A percentile compares a stretch with the other conserved stretches of the same genome.
These are phyloP conservation scores for Bonia amplexicaulis DNA, from an alignment of 176 grass and related monocot genomes.

Conservation along the genomic window DNA sequence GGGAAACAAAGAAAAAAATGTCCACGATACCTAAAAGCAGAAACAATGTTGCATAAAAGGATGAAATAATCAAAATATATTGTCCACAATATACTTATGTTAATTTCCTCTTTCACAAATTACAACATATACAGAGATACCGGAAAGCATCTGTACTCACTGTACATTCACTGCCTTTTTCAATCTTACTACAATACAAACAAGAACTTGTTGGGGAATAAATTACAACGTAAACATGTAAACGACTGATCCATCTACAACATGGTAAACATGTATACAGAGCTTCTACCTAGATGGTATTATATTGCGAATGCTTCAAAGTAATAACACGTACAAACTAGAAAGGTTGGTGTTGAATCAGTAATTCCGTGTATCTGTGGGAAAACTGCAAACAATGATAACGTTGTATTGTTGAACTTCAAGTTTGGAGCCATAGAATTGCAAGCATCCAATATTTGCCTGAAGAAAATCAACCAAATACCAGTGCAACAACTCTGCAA, in stretches of 20 bases:
- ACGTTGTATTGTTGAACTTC: conserved; percentile 11
- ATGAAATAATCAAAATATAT: background rate
- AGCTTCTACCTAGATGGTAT: conserved; percentile 15
- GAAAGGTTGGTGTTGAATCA: conserved; percentile 13
- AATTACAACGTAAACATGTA: conserved; percentile 30
- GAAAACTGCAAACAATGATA: conserved; percentile 26
- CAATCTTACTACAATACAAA: conserved; percentile 48
- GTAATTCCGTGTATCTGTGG: conserved; percentile 32
- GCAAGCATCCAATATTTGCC: conserved; percentile 21
- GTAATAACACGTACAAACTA: conserved; percentile 31
- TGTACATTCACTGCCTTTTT: conserved; percentile 26
- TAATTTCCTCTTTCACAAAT: conserved; percentile 20
- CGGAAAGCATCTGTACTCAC: conserved; percentile 13
- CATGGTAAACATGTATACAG: conserved; percentile 14
- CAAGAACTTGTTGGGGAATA: conserved; percentile 21
- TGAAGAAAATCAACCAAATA: conserved; percentile 31
- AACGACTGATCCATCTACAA: conserved; percentile 13
- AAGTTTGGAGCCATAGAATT: conserved; percentile 19
- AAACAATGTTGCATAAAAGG: background rate
- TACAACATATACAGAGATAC: conserved; percentile 11
- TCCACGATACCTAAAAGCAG: background rate
- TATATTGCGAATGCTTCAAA: conserved; percentile 15
- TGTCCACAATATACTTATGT: background rate
- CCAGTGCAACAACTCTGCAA: background rate
- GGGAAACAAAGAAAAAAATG: background rate